Evolutionary conservation across 192 early-diverging fungal genomes (phyloP), one percentile per base, ranked within the genome.

Genomic region (Podochytrium sp.): DNA sequence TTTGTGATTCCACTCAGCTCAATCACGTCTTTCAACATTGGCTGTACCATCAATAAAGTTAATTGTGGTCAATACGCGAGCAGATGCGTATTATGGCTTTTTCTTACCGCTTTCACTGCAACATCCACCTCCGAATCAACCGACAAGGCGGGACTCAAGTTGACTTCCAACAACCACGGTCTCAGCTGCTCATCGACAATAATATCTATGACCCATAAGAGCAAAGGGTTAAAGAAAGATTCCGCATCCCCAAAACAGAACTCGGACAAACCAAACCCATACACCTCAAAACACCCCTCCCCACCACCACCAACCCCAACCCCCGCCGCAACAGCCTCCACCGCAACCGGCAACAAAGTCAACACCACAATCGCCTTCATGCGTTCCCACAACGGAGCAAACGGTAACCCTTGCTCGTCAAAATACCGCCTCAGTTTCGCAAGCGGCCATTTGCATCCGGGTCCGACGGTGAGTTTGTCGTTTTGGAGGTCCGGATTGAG

Each of bases 161-260:
- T 85, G 16, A 85, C 78, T 52, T 85, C 84, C 3, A 85, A 59
- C n/a, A 85, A 70, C 80, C 84, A 85, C 12, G 84, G 75, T 65
- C 74, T 78, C 55, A 80, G 10, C 1, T 41, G 12, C 3, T 68
- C 55, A 55, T 85, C 84, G n/a, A 85, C 56, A 35, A 85, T 30
- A 35, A 85, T 63, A 71, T 85, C 79, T 81, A 37, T 27, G 20
- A n/a, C n/a, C n/a, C n/a, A n/a, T n/a, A n/a, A n/a, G n/a, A n/a
- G n/a, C n/a, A 55, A 25, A 1, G n/a, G 55, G 12, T 29, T 18
- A 2, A 27, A 57, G 55, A 38, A 70, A 78, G 43, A 12, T 38
- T 47, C 16, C 4, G 25, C 33, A n/a, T 57, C n/a, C n/a, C n/a
- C n/a, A n/a, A n/a, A n/a, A 1, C 4, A 0, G 27, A 49, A 32